Percentiles rank a stretch among this genome's conserved stretches.
Conservation (phyloP, 2,329 filamentous ascomycete genomes). For the Colletotrichum sp. region DNA sequence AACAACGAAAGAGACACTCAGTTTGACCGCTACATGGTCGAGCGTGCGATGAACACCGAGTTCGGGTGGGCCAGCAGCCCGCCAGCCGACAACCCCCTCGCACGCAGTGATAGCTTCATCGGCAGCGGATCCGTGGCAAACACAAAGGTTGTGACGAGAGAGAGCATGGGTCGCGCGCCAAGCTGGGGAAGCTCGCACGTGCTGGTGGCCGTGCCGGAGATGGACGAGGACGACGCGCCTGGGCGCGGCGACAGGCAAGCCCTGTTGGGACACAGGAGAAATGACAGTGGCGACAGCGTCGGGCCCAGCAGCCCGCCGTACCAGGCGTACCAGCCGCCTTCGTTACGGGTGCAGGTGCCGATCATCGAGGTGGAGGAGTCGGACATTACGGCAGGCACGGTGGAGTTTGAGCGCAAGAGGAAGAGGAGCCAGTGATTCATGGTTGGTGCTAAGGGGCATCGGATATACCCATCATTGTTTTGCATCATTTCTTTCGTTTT, state of each 20-base stretch:
- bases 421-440: constrained; percentile 10
- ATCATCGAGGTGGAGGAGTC: constrained; percentile 23
- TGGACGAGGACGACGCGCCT: constrained; percentile 32
- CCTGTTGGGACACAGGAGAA: constrained; percentile 27
- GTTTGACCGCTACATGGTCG: constrained; percentile 32
- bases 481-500: not conserved
- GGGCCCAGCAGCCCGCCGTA: not conserved
- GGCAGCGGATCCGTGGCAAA: constrained; percentile 23
- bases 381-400: constrained; percentile 26
- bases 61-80: constrained; percentile 34
- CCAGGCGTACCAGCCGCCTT: not conserved
- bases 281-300: not conserved
- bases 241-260: constrained; percentile 30
- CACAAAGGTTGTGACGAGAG: constrained; percentile 9
- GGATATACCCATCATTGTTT: constrained; percentile 10
- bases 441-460: not conserved
- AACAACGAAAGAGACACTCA: constrained; percentile 31
- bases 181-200: constrained; percentile 43
- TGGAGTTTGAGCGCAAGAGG: constrained; percentile 32
- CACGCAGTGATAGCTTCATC: constrained; percentile 30
- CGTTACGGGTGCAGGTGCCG: not conserved
- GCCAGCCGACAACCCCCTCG: constrained; percentile 8
- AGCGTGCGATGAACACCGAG: constrained; percentile 35
- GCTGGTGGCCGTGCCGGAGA: constrained; percentile 44
- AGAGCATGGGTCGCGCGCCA: constrained; percentile 30